Evolutionary conservation across 139 green algal genomes (phyloP), one percentile per base, ranked within the genome.

Genomic region (Pycnococcus provasolii): DNA sequence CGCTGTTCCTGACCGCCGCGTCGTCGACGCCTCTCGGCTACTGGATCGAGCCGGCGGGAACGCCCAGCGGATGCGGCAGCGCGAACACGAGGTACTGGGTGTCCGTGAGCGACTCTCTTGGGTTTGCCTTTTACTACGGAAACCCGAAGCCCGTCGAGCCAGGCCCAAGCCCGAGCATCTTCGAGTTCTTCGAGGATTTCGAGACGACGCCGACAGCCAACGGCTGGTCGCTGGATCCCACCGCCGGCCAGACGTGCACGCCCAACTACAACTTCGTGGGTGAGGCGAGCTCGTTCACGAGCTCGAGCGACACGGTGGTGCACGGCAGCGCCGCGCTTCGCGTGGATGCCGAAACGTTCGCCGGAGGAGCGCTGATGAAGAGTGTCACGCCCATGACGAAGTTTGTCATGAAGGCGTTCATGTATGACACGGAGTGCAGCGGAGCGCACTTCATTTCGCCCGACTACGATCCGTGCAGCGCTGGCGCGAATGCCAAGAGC

Each of bases 131-230:
- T 15, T 73, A 75, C 59, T 75, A 70, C 41, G 68, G 68, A 42
- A 72, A 72, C 68, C 44, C 53, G 13, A 8, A 8, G 42, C 50
- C 48, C 4, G 41, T 7, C 7, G 42, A 51, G 64, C 43, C n/a
- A 43, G 42, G 5, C 37, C 45, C 65, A 54, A 52, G n/a, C 9
- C 11, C n/a, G 15, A 59, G 4, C 60, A 37, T 71, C 40, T 71
- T 70, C 15, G 68, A 70, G 9, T 58, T 64, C 15, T 75, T 75
- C 48, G 68, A 75, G 60, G 68, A 70, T 61, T 75, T 75, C 53
- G 68, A 75, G 59, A 61, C 39, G 45, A 70, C 50, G 51, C 51
- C 45, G 3, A n/a, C 13, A 2, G 26, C 47, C 42, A 55, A 58
- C 54, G 37, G n/a, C 6, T 70, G 50, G 39, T 8, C 50, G 46